Evolutionary conservation across 192 early-diverging fungal genomes (phyloP), one percentile per base, ranked within the genome.

Genomic region (Hyaloraphidium curvatum): DNA sequence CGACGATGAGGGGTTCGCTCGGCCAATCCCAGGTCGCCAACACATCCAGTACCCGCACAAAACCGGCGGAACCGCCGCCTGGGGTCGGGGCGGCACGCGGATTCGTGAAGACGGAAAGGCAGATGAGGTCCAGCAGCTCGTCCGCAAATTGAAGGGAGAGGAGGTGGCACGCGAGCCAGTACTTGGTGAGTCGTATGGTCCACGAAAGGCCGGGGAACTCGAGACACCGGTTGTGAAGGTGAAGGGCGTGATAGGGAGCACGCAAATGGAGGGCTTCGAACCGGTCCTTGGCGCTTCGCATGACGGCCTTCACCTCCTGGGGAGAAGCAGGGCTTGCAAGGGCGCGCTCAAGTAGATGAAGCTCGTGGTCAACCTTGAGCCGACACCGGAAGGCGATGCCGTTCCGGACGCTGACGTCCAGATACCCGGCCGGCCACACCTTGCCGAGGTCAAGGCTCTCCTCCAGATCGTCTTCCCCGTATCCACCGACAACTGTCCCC

Each of bases 111-210:
- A 86, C 78, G 1, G 65, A 62, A 0, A 78, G 77, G 29, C 72
- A 78, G 17, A 91, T 25, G 0, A 90, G 60, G 62, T 97, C 92
- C 28, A 87, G 66, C 17, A 78, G 54, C 64, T 92, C 86, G 39
- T 83, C 81, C 0, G 76, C 60, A 3, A 94, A 39, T 39, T 39
- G 14, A 14, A 39, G 60, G 26, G 84, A 70, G 3, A 92, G 67
- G 69, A 86, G 68, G 58, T 97, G 91, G 19, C 82, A 69, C 4
- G 78, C 68, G 25, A 91, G 63, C 89, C 89, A 97, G 54, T 89
- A 77, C 73, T 97, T 97, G 17, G 76, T 62, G 50, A 97, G 65
- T 17, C 93, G 78, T 26, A 92, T 80, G 3, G 88, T 84, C 31
- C 75, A 63, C 9, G 84, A 82, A 13, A 83, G 73, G 11, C 80